Evolutionary conservation across 352 stramenopile genomes (phyloP), one percentile per base, ranked within the genome.

Genomic region (Globisporangium apiculatum): DNA sequence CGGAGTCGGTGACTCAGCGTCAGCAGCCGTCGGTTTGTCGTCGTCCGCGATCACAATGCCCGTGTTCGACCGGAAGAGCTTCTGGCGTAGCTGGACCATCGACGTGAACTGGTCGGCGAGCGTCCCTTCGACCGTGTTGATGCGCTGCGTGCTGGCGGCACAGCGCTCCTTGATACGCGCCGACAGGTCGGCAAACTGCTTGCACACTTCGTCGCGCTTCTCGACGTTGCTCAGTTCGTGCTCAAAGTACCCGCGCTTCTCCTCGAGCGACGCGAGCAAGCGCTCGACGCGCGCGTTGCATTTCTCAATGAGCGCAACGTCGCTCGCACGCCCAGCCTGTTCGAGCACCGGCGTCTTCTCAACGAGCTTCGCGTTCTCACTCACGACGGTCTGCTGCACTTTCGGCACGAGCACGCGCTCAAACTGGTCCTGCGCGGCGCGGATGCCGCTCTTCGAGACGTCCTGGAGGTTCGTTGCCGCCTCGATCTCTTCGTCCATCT

Each of bases 401-500:
- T 94, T 89, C 0, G 85, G 82, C 36, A 89, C 70, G 5, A 88
- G 45, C 7, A 92, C 71, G 14, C 69, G 70, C 36, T 89, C 82
- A 46, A 93, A 91, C 43, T 87, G 64, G 15, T 76, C 69, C 62
- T 85, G 89, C 7, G 79, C 79, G 17, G 75, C 66, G 38, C 90
- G 60, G 36, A 92, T 81, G 18, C 71, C 80, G 46, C 72, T 76
- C 58, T 87, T 86, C 10, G 78, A 86, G 53, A 86, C 66, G 48
- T 91, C 73, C 43, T 94, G 65, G 0, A 91, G 63, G 62, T 87
- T 87, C 4, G 77, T 88, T 17, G 77, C 77, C 4, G 79, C 77
- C 59, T 90, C 82, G 17, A 95, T 78, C 64, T 94, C 82, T 60
- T 95, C 84, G 48, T 95, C 86, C 76, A 96, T 87, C 57, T 91